Evolutionary conservation across 768 basidiomycete species (phyloP), one percentile per base, ranked within the genome.

Genomic region (Tricholoma saponaceum): DNA sequence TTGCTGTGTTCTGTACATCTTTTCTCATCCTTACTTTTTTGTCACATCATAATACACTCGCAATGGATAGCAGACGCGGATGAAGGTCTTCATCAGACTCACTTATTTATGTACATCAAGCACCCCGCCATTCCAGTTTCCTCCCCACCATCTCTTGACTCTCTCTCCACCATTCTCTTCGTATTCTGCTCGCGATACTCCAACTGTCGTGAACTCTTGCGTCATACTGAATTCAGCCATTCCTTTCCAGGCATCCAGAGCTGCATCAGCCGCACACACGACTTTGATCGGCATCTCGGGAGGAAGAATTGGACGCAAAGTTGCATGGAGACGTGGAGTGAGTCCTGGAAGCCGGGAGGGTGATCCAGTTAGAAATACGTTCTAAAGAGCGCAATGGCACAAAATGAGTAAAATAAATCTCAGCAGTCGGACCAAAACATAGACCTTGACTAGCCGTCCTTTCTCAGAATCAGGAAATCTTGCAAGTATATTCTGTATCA

Each of bases 101-200:
- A 23, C 35, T 22, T 20, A 28, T 10, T 2, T 41, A 26, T 18
- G 12, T 50, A 37, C 55, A 6, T 65, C 50, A 67, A 30, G 57
- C 22, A 64, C 64, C 8, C 67, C 70, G 20, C 70, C 73, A 66
- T 91, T 90, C 87, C 88, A 91, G 68, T 98, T 98, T 6, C 95
- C 87, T 68, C 93, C 93, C 83, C 89, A 92, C 89, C 97, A 97
- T 67, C 81, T 81, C 70, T 87, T 91, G 58, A 95, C 77, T 59
- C 92, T 81, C 70, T 97, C 95, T 1, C 84, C 85, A 0, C 97
- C 96, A 72, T 85, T 82, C 69, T 99, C 97, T 7, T 92, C 85
- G 62, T 98, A 99, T 68, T 98, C 92, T 4, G 80, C 84, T 63
- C 77, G 79, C 14, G 87, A 91, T 37, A 96, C 82, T 2, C 82